Evolutionary conservation across 148 eudicot genomes (phyloP), one percentile per base, ranked within the genome.

Genomic region (Rhododendron mucronatum): DNA sequence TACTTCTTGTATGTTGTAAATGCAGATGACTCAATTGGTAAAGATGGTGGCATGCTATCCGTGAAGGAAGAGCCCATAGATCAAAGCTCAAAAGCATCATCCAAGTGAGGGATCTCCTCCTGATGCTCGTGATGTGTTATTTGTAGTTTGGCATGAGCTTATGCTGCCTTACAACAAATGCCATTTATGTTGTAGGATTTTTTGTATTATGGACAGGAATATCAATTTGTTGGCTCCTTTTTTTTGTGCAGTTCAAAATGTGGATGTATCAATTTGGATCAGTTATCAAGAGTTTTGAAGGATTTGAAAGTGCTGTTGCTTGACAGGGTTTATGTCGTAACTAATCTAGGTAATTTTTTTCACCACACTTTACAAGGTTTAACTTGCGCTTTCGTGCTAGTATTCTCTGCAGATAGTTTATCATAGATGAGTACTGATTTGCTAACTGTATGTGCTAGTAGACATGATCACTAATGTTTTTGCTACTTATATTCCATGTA

Each of bases 231-330:
- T 39, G 35, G 85, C 69, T 86, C 79, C 73, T 87, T 61, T 84
- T 69, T 88, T 16, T 88, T 33, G 2, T 81, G 89, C 93, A 93
- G 98, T 82, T 86, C 88, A 41, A 53, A 48, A 76, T 35, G 81
- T 69, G 67, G 82, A 63, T 84, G 1, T 47, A 78, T 59, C 20
- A 76, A 37, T 82, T 85, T 77, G 41, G 88, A 88, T 85, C 93
- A 81, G 45, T 37, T 93, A 48, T 86, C 84, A 85, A 89, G 92
- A 88, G 93, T 94, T 90, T 79, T 84, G 59, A 88, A 88, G 87
- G 99, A 95, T 88, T 88, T 95, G 92, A 95, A 95, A 88, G 89
- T 83, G 86, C 95, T 96, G 87, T 91, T 92, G 87, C 59, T 76
- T 26, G 93, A 96, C 11, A 95, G 90, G 88, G 92, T 95, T 86